Evolutionary conservation across 1,139 yeast species (phyloP).

Genomic region (Sugiyamaella paludigena): DNA sequence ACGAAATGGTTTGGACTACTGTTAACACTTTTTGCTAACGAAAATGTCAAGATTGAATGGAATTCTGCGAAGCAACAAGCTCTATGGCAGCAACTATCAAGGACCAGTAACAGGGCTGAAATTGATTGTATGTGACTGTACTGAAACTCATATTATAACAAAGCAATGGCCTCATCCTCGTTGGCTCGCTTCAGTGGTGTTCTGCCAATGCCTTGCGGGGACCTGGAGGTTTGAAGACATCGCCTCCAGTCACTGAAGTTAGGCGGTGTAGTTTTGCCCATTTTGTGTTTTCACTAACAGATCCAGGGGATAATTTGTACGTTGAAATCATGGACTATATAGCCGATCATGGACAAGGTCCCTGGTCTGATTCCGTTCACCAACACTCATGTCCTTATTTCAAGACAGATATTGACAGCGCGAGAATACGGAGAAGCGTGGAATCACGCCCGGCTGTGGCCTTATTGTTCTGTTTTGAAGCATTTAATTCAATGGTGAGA

Average conservation of each 20-base stretch:
- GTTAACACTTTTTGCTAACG: not conserved
- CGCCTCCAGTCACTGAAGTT: too few relatives aligned
- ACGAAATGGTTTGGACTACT: not conserved
- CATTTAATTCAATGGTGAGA: too few relatives aligned
- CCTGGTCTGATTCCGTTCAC: too few relatives aligned
- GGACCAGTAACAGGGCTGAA: constrained; percentile 37
- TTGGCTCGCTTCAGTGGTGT: too few relatives aligned
- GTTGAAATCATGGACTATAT: not conserved
- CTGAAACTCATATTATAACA: not conserved
- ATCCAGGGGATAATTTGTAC: constrained; percentile 18
- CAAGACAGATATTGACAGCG: too few relatives aligned
- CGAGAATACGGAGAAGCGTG: too few relatives aligned
- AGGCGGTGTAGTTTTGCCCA: not conserved
- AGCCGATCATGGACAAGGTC: not conserved
- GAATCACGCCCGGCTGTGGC: too few relatives aligned
- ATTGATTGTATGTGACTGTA: constrained; percentile 39
- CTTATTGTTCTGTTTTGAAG: too few relatives aligned
- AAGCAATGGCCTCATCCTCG: too few relatives aligned
- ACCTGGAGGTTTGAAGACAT: too few relatives aligned
- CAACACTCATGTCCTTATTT: too few relatives aligned
- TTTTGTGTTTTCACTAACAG: not conserved
- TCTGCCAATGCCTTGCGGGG: too few relatives aligned
- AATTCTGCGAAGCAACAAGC: constrained; percentile 40
- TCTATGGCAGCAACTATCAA: constrained; percentile 44
- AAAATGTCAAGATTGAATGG: constrained; percentile 38